These are phyloP conservation scores for Pelagophyceae sp. DNA, from an alignment of 352 stramenopile genomes.

Conservation along the genomic window DNA sequence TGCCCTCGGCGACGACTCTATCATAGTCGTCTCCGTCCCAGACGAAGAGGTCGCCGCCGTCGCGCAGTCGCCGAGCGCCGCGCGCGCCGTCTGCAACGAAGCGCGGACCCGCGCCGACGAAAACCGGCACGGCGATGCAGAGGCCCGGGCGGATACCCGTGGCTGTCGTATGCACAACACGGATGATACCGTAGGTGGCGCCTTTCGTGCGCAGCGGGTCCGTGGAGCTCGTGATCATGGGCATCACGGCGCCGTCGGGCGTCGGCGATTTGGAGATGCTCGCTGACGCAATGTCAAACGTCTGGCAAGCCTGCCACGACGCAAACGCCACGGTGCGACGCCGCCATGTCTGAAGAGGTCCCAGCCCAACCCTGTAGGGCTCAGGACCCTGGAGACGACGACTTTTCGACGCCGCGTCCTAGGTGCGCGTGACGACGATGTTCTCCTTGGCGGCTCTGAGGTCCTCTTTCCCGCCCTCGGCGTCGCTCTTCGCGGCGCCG, in stretches of 20 bases:
- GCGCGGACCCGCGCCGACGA: no score
- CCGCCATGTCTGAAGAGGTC: no score
- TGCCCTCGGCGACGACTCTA: background rate
- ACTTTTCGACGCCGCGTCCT: no score
- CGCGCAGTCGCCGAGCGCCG: no score
- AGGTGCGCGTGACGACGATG: background rate
- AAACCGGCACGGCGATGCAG: no score
- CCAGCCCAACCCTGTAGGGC: no score
- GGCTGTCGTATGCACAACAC: no score
- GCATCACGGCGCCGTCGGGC: background rate
- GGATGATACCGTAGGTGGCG: background rate
- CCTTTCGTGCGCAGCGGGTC: background rate
- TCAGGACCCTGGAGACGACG: no score
- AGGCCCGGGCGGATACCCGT: no score
- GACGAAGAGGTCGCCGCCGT: background rate
- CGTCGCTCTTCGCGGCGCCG: conserved; percentile 6
- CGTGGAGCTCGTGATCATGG: background rate
- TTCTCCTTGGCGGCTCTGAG: background rate
- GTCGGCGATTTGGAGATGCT: background rate
- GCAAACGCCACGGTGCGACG: conserved; percentile 13
- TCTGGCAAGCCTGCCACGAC: background rate
- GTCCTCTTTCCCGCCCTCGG: conserved; percentile 11
- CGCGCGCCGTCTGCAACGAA: background rate
- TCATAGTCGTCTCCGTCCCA: background rate
- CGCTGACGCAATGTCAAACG: background rate